Base-by-base conservation (phyloP, 2,329 filamentous ascomycete species). In the Lecanicillium sp. region DNA sequence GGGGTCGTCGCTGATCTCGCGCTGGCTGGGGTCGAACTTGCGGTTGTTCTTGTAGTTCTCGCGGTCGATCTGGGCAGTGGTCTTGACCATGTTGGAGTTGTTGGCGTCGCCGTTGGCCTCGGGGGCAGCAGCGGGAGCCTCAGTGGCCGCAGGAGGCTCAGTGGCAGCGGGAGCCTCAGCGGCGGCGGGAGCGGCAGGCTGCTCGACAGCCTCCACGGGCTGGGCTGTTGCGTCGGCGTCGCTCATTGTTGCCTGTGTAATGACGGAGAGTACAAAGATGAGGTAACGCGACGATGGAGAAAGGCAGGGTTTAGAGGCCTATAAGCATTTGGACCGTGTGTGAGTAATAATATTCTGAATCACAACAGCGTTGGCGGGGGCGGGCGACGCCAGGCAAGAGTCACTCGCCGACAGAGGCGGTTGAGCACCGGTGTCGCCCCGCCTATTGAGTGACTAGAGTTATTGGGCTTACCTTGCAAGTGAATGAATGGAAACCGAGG, bases 1-100 rank as follows among this genome's bases (percentile, higher is more conserved):
- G 2, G 84, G 84, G 60, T 96, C 86, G 51, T 84, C 79, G 17
- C 81, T 83, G 56, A 87, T 81, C 38, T 79, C 67, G 47, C 78
- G 74, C 27, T 69, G 60, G 35, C 78, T 79, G 36, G 85, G 73
- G 53, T 88, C 81, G 42, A 81, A 86, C 61, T 85, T 87, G 60
- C 71, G 71, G 49, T 83, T 82, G 50, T 77, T 76, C 48, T 58
- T 52, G 43, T 54, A 55, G 48, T 66, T 57, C 25, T 64, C 55
- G 36, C 52, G 46, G 44, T 68, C 56, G 41, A 59, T 57, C 47
- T 57, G 54, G 45, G 59, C 63, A 25, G 58, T 67, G 40, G 60
- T 72, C 65, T 66, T 69, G 42, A 71, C 58, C 40, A 71, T 62
- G 35, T 59, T 53, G 36, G 46, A 31, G 7, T 48, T 46, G 19